Base-by-base conservation (phyloP, 2,329 filamentous ascomycete species). In the Acrocalymma vagum region DNA sequence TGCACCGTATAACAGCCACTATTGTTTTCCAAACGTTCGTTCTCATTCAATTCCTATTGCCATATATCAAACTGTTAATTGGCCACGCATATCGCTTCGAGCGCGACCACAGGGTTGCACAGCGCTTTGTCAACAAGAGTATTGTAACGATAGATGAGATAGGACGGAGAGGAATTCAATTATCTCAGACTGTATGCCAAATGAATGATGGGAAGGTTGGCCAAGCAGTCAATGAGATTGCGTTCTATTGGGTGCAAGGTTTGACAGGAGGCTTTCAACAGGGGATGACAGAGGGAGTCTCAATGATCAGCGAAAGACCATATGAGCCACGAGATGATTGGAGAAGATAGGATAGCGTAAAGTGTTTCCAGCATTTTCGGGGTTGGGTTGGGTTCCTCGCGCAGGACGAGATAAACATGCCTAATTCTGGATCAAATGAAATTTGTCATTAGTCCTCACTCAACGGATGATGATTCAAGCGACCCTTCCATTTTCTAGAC, bases 241-340 rank as follows among this genome's bases (percentile, higher is more conserved):
- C 78, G 3, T 63, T 78, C 3, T 90, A 85, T 82, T 78, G 83
- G 56, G 66, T 87, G 1, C 78, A 85, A 48, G 81, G 83, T 14
- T 71, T 90, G 34, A 78, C 82, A 2, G 84, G 83, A 10, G 87
- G 87, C 0, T 72, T 90, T 27, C 82, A 83, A 54, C 84, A 89
- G 53, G 85, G 87, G 5, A 72, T 76, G 23, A 76, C 74, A 2
- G 77, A 83, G 45, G 81, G 81, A 0, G 71, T 83, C 63, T 61
- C 69, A 14, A 68, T 77, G 27, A 45, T 80, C 31, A 74, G 76
- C 2, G 44, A 52, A 47, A 38, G 21, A 16, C 29, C 11, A 39
- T 39, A 38, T 34, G 21, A 14, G 22, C 45, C 21, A 27, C 15
- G 17, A 22, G 21, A 2, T 31, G 29, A 15, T 6, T 47, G 10